These are phyloP conservation scores for Whalleya microplaca DNA, from an alignment of 2,329 filamentous ascomycete species.

Conservation along the genomic window DNA sequence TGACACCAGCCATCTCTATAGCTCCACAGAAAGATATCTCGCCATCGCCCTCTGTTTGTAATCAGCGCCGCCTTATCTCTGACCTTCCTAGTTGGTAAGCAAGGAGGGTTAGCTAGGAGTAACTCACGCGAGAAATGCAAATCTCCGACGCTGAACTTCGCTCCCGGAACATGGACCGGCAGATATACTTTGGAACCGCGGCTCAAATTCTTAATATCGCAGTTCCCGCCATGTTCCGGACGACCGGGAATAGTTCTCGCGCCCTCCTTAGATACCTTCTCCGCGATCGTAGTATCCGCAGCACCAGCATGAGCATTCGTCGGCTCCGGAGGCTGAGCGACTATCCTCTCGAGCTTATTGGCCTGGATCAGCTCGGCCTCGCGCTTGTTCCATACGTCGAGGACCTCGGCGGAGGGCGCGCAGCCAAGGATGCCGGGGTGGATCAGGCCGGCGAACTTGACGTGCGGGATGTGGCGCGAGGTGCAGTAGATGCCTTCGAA, in stretches of 20 bases:
- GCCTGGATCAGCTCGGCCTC: constrained; percentile 79
- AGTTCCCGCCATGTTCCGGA: constrained; percentile 88
- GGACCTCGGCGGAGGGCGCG: constrained; percentile 77
- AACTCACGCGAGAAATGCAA: constrained; percentile 73
- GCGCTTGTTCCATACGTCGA: constrained; percentile 81
- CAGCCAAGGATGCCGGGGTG: constrained; percentile 92
- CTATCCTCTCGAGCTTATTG: constrained; percentile 67
- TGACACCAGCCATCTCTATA: constrained; percentile 92
- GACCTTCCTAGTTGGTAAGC: neutral
- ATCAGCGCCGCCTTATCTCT: neutral
- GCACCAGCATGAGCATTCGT: constrained; percentile 74
- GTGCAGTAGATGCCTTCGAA: constrained; percentile 60
- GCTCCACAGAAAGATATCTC: constrained; percentile 89
- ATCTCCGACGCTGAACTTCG: constrained; percentile 90
- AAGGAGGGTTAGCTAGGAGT: neutral
- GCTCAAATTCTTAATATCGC: constrained; percentile 86
- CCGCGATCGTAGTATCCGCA: constrained; percentile 60
- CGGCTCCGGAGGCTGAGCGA: constrained; percentile 77
- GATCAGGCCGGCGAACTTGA: constrained; percentile 86
- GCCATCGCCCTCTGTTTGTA: constrained; percentile 71
- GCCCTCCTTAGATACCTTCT: constrained; percentile 75
- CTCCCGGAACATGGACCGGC: constrained; percentile 82
- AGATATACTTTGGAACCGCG: constrained; percentile 83
- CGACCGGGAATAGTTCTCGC: constrained; percentile 84
- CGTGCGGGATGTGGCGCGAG: constrained; percentile 83